Evolutionary conservation across 192 early-diverging fungal species (phyloP).

Genomic region (Gamsiella multidivaricata): DNA sequence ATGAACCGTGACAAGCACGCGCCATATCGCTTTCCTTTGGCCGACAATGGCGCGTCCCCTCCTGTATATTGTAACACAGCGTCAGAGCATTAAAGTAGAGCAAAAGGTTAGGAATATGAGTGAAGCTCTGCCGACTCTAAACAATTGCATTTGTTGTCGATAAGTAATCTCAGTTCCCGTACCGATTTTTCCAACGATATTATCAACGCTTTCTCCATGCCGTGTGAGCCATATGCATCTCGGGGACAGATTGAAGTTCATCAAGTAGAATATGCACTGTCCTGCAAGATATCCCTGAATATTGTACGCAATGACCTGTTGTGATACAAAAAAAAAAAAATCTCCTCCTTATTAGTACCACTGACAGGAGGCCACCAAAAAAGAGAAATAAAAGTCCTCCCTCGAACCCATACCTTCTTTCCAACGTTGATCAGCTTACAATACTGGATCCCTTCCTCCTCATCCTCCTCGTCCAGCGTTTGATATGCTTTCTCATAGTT

Average conservation of each 20-base stretch:
- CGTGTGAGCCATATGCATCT: conserved; percentile 84
- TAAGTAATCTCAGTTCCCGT: background rate
- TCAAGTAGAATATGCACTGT: conserved; percentile 97
- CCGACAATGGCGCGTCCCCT: conserved; percentile 84
- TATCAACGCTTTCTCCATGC: conserved; percentile 94
- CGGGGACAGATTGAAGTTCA: conserved; percentile 92
- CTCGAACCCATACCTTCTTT: conserved; percentile 69
- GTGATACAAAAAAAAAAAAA: background rate
- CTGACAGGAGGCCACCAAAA: too few relatives aligned
- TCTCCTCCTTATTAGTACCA: too few relatives aligned
- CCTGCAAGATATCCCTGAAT: conserved; percentile 92
- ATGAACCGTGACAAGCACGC: conserved; percentile 84
- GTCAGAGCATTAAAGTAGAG: too few relatives aligned
- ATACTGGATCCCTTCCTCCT: conserved; percentile 83
- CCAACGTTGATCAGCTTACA: conserved; percentile 98
- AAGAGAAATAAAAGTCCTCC: background rate
- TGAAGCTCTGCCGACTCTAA: too few relatives aligned
- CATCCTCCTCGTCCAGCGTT: conserved; percentile 85
- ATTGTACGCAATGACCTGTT: conserved; percentile 87
- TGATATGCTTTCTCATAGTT: conserved; percentile 97
- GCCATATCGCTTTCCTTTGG: conserved; percentile 76
- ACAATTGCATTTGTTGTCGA: too few relatives aligned
- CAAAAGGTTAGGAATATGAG: too few relatives aligned
- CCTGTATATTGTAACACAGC: too few relatives aligned
- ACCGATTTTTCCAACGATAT: conserved; percentile 86